These are phyloP conservation scores for Alternaria longipes DNA, from an alignment of 2,329 filamentous ascomycete species.

Conservation along the genomic window DNA sequence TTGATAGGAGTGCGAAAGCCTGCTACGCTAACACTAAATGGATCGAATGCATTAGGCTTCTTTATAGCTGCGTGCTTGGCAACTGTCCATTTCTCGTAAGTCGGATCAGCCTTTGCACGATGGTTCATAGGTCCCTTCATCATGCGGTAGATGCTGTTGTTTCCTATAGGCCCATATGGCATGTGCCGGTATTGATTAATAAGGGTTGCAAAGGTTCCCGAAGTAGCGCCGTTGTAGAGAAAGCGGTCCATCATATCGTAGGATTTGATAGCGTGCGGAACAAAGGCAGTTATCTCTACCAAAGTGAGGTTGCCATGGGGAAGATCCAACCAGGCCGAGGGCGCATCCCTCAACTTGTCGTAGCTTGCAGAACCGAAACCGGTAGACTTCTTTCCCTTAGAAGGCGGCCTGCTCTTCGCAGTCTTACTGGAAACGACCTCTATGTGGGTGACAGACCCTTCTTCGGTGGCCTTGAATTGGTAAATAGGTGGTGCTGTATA, in stretches of 20 bases:
- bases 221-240: conserved; percentile 30
- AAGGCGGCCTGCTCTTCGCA: neutral
- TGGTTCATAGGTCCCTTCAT: conserved; percentile 28
- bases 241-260: conserved; percentile 36
- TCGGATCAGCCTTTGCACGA: conserved; percentile 15
- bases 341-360: conserved; percentile 30
- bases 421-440: neutral
- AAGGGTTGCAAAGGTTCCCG: conserved; percentile 17
- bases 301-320: conserved; percentile 37
- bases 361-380: neutral
- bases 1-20: conserved; percentile 23
- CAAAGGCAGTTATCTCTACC: conserved; percentile 35
- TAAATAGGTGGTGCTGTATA: conserved; percentile 12
- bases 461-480: neutral
- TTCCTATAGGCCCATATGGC: conserved; percentile 12
- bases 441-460: neutral
- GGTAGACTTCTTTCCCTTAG: neutral
- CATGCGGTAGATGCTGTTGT: conserved; percentile 30
- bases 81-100: conserved; percentile 28
- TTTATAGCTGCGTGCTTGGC: conserved; percentile 15
- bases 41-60: conserved; percentile 19
- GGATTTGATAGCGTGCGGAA: conserved; percentile 35
- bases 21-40: conserved; percentile 25
- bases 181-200: conserved; percentile 32
- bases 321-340: conserved; percentile 26